Conservation (phyloP, 2,329 filamentous ascomycete genomes). For the Fragosphaeria purpurea region DNA sequence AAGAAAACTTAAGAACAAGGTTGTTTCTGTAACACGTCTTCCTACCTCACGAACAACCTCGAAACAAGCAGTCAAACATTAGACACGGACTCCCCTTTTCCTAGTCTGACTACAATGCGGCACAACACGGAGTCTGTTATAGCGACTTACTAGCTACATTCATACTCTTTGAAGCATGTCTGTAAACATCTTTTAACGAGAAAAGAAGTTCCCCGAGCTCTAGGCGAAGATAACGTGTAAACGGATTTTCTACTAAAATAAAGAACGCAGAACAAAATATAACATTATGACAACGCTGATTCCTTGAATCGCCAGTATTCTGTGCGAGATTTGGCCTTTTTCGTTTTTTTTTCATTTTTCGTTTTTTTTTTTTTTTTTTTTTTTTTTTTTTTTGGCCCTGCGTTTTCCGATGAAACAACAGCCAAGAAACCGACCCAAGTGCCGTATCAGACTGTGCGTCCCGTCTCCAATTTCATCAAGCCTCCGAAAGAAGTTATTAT, state of each 20-base stretch:
- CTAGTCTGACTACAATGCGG: too few relatives aligned
- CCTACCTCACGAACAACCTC: slow-evolving; percentile 24
- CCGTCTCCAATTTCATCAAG: too few relatives aligned
- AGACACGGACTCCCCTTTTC: slow-evolving; percentile 22
- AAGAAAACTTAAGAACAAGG: slow-evolving; percentile 16
- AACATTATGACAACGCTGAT: not conserved
- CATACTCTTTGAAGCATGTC: too few relatives aligned
- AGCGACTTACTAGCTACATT: too few relatives aligned
- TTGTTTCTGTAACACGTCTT: slow-evolving; percentile 28
- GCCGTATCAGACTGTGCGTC: too few relatives aligned
- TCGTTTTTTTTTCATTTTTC: not conserved
- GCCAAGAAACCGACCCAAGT: too few relatives aligned
- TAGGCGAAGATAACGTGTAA: too few relatives aligned
- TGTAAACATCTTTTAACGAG: too few relatives aligned
- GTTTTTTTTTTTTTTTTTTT: not conserved
- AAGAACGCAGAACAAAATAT: not conserved
- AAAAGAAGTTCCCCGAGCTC: too few relatives aligned
- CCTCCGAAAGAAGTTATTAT: too few relatives aligned
- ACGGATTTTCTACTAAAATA: not conserved
- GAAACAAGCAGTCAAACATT: slow-evolving; percentile 30
- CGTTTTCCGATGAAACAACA: too few relatives aligned
- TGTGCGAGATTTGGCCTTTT: not conserved
- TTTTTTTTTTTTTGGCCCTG: not conserved
- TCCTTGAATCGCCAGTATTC: not conserved
- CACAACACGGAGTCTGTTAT: too few relatives aligned